Base-by-base conservation (phyloP, 2,329 filamentous ascomycete genomes). In the Chrysoporthe puriensis region DNA sequence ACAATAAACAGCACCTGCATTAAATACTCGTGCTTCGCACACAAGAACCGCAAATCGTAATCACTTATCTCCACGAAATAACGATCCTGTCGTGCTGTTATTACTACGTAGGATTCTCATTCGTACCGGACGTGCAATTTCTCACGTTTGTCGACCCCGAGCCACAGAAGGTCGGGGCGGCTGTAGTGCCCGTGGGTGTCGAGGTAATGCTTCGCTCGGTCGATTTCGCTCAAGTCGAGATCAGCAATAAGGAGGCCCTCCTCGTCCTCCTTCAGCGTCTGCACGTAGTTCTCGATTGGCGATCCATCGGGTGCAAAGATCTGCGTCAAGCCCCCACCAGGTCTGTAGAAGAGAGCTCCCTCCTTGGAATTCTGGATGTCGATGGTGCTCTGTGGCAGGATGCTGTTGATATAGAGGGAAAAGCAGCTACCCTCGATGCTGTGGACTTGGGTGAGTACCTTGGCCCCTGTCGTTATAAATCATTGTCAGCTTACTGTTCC, bases 201-300 rank as follows among this genome's bases (percentile, higher is more conserved):
- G 18, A 80, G 76, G 59, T 81, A 80, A 0, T 76, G 77, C 44
- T 79, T 76, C 0, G 78, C 77, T 40, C 78, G 76, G n/a, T 80
- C 76, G 11, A 80, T 77, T 48, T 78, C 76, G 21, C 79, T 74
- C 62, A 88, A 73, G 48, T 86, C 81, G 59, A 87, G 72, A 67
- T 87, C 83, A 0, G 84, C 84, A 66, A 79, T 82, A 8, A 87
- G 66, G 13, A 87, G 80, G 4, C 81, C 79, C 71, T 88, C 85
- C 34, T 78, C 76, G 0, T 77, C 77, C 16, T 76, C 74, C 3
- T 76, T 74, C 65, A 81, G 46, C 4, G 80, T 74, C 40, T 67
- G 34, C 18, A 56, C 64, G 11, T 63, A 59, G 46, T 44, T 40
- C 9, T 82, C 75, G 1, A 46, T 1, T 46, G 44, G 44, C 44